Evolutionary conservation across 2,329 filamentous ascomycete genomes (phyloP), one percentile per base, ranked within the genome.

Genomic region (Fusarium verticillioides): DNA sequence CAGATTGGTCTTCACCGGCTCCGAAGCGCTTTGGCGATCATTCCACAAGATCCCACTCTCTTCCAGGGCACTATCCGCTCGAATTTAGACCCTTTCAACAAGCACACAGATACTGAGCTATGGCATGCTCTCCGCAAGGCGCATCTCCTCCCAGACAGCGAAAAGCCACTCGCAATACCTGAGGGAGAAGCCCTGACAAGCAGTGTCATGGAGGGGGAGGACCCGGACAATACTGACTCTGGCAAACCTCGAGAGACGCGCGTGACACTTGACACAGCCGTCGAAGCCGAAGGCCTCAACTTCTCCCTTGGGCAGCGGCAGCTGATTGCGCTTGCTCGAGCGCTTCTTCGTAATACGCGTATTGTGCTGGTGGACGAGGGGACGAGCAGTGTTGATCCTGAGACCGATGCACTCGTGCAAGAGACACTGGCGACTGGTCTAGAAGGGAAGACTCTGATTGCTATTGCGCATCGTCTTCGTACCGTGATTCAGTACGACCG

Each of bases 51-150:
- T 30, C 93, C 93, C 0, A 92, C 95, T 1, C 86, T 96, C 12
- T 95, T 96, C 82, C 93, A 91, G 2, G 94, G 94, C 21, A 94
- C 93, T 0, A 84, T 96, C 18, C 87, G 93, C 34, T 89, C 87
- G 39, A 96, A 95, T 75, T 85, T 96, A 9, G 57, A 60, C 16
- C 60, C 60, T 6, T 64, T 56, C 19, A 26, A 47, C 3, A 44
- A 37, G n/a, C 37, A 66, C 28, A 64, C 47, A 7, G 60, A 66
- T 4, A 36, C n/a, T 2, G 37, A 47, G 8, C 40, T 64, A 16
- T 57, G 46, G 4, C 23, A 56, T 26, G 60, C 28, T 5, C 40
- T 66, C 13, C 19, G 7, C 3, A 9, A 36, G 19, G 63, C 37
- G 2, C 60, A 47, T 30, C 40, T 64, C 12, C 7, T 57, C 23